Conservation (phyloP, 1,139 yeast genomes). For the Lodderomyces oxycetoniae region DNA sequence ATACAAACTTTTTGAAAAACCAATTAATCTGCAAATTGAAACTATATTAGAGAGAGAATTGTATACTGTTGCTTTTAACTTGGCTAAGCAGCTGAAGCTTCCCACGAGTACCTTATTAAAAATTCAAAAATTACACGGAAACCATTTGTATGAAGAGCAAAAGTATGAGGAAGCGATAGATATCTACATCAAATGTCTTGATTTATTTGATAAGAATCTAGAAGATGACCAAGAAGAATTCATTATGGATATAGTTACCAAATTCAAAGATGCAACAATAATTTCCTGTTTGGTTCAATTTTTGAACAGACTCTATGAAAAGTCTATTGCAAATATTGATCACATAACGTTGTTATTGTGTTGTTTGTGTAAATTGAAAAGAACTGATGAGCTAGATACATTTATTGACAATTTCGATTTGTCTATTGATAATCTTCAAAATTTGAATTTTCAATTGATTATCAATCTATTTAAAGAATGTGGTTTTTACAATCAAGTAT, state of each 20-base stretch:
- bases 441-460: slow-evolving; percentile 67
- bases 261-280: slow-evolving; percentile 81
- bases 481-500: slow-evolving; percentile 65
- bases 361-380: slow-evolving; percentile 76
- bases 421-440: slow-evolving; percentile 23
- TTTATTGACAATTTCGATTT: slow-evolving; percentile 50
- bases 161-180: slow-evolving; percentile 66
- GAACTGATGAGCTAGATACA: slow-evolving; percentile 49
- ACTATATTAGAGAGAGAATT: slow-evolving; percentile 66
- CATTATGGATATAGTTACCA: slow-evolving; percentile 74
- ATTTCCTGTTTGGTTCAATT: slow-evolving; percentile 62
- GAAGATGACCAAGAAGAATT: slow-evolving; percentile 40
- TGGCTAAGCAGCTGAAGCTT: slow-evolving; percentile 51
- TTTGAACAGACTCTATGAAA: slow-evolving; percentile 52
- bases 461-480: slow-evolving; percentile 75
- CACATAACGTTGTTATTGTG: slow-evolving; percentile 80
- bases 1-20: slow-evolving; percentile 63
- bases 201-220: slow-evolving; percentile 10
- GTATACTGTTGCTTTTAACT: slow-evolving; percentile 65
- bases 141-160: slow-evolving; percentile 60
- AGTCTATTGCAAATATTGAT: slow-evolving; percentile 57
- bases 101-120: slow-evolving; percentile 37
- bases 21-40: slow-evolving; percentile 63
- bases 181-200: slow-evolving; percentile 51
- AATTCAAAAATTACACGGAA: slow-evolving; percentile 68